phyloP scores from a whole-genome alignment of 345 rosid species.

The Bruguiera sexangula region DNA sequence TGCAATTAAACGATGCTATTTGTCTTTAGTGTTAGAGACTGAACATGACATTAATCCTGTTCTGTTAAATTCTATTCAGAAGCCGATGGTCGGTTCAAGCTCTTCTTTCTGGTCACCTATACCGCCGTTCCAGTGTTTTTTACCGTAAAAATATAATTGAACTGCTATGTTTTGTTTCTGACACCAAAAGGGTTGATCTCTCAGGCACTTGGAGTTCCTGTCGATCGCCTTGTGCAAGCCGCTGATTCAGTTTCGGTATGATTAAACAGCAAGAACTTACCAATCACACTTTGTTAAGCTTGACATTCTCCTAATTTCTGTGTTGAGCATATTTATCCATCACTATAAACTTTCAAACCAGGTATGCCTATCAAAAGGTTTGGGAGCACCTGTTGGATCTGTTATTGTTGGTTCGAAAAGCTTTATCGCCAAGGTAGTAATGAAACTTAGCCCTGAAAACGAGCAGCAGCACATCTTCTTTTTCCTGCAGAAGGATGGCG shows the following conservation, averaged over 20 bases:
- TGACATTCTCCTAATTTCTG: neutral
- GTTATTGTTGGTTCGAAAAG: conserved; percentile 79
- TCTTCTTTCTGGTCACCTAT: neutral
- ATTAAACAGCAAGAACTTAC: neutral
- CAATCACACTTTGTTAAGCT: neutral
- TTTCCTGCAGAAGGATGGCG: no score
- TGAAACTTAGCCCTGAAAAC: conserved; percentile 1
- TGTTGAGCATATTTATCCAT: neutral
- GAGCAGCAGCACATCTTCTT: conserved; percentile 1
- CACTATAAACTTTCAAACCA: conserved; percentile 22
- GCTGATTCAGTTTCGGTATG: conserved; percentile 88
- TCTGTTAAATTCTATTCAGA: neutral
- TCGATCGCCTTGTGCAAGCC: conserved; percentile 70
- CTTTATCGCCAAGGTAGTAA: conserved; percentile 66
- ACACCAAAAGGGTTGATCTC: conserved; percentile 15
- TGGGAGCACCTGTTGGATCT: conserved; percentile 94
- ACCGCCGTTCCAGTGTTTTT: neutral
- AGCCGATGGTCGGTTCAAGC: neutral
- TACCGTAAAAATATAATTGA: neutral
- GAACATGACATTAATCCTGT: neutral
- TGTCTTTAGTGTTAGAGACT: neutral
- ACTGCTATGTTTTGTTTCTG: conserved; percentile 12
- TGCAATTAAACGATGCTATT: neutral
- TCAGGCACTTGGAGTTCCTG: conserved; percentile 87
- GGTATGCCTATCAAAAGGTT: conserved; percentile 88